Conservation (phyloP, 352 stramenopile genomes). For the Globisporangium megalacanthum region DNA sequence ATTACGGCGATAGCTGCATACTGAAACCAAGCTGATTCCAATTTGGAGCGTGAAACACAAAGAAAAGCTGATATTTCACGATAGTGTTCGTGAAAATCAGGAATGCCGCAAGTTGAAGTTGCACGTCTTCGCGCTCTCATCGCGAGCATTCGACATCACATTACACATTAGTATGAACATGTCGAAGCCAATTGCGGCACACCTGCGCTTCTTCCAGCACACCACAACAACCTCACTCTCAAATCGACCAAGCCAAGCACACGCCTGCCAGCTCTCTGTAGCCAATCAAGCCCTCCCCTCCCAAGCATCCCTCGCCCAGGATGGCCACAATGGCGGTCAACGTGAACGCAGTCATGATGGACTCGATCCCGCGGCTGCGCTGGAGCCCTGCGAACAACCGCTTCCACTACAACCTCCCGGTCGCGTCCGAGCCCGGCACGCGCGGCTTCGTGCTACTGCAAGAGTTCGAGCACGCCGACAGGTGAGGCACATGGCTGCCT, state of each 20-base stretch:
- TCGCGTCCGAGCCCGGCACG: slow-evolving; percentile 50
- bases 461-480: slow-evolving; percentile 55
- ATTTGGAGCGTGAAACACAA: too few species aligned
- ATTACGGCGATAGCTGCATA: not conserved
- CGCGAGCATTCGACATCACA: too few species aligned
- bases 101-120: too few species aligned
- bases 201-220: too few species aligned
- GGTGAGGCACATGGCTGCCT: not conserved
- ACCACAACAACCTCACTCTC: not conserved
- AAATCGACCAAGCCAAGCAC: slow-evolving; percentile 6
- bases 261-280: not conserved
- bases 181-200: too few species aligned
- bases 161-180: too few species aligned
- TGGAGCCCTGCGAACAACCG: slow-evolving; percentile 70
- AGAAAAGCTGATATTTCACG: too few species aligned
- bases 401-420: slow-evolving; percentile 70
- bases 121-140: too few species aligned
- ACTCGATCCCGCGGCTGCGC: slow-evolving; percentile 62
- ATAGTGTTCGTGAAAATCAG: not conserved
- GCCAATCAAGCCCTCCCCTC: slow-evolving; percentile 1
- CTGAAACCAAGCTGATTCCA: not conserved
- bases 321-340: slow-evolving; percentile 49
- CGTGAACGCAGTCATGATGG: slow-evolving; percentile 29
- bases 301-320: not conserved
- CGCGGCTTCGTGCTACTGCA: slow-evolving; percentile 69